Conservation (phyloP, 768 basidiomycete species). For the Dioszegia aurantiaca region DNA sequence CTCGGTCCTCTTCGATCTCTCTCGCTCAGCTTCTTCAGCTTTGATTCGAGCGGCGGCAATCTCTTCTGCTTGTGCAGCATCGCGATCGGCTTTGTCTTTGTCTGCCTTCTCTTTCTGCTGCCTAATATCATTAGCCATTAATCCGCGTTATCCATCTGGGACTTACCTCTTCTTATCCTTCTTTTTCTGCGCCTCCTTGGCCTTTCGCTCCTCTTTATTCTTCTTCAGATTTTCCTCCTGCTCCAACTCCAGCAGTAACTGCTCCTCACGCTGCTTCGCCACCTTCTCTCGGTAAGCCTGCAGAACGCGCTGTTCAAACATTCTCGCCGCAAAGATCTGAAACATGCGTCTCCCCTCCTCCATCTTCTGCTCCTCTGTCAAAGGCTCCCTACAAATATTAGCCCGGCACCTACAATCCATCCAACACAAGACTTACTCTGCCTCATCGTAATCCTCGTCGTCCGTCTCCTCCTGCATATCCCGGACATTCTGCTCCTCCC, state of each 20-base stretch:
- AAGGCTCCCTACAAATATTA: constrained; percentile 33
- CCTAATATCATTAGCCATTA: constrained; percentile 56
- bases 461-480: constrained; percentile 63
- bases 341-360: constrained; percentile 99
- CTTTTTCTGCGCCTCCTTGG: constrained; percentile 95
- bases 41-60: constrained; percentile 74
- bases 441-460: constrained; percentile 62
- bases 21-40: constrained; percentile 74
- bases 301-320: constrained; percentile 98
- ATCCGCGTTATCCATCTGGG: constrained; percentile 9
- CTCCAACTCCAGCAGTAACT: constrained; percentile 88
- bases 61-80: constrained; percentile 81
- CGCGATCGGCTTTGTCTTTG: constrained; percentile 76
- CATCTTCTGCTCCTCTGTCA: constrained; percentile 98
- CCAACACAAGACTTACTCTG: constrained; percentile 54
- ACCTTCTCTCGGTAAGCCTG: constrained; percentile 95
- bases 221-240: constrained; percentile 84
- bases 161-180: constrained; percentile 94
- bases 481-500: constrained; percentile 71
- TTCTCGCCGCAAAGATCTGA: constrained; percentile 96
- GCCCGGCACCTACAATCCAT: constrained; percentile 31
- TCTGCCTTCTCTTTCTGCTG: constrained; percentile 90
- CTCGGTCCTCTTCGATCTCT: constrained; percentile 73
- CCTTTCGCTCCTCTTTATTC: constrained; percentile 86
- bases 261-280: constrained; percentile 89